Conservation (phyloP, 2,329 filamentous ascomycete species). For the Botrytis elliptica region DNA sequence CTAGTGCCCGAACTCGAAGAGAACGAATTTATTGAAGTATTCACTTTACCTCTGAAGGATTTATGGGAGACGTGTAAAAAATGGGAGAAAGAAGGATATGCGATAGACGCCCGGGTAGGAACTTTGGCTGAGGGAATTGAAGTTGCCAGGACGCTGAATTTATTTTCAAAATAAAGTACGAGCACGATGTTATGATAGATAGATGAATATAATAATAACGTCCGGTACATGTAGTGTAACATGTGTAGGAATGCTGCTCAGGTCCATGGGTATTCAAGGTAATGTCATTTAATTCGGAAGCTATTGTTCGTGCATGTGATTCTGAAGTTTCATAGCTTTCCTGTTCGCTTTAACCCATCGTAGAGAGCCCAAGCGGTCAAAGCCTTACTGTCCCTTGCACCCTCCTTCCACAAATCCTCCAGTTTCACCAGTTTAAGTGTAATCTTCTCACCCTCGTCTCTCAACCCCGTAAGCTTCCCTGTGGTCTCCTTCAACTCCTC, state of each 20-base stretch:
- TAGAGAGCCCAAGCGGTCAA: slow-evolving; percentile 58
- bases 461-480: slow-evolving; percentile 56
- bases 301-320: not conserved
- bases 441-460: slow-evolving; percentile 60
- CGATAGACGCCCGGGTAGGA: slow-evolving; percentile 43
- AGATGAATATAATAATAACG: not conserved
- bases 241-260: not conserved
- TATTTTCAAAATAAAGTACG: slow-evolving; percentile 25
- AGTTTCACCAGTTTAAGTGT: slow-evolving; percentile 58
- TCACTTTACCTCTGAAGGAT: slow-evolving; percentile 47
- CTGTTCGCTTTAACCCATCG: slow-evolving; percentile 50
- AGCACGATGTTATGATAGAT: not conserved
- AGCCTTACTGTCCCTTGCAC: slow-evolving; percentile 58
- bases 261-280: not conserved
- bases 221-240: not conserved
- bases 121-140: slow-evolving; percentile 43
- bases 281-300: not conserved
- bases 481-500: slow-evolving; percentile 53
- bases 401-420: slow-evolving; percentile 57
- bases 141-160: slow-evolving; percentile 41
- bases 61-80: slow-evolving; percentile 47
- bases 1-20: slow-evolving; percentile 49
- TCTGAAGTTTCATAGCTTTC: slow-evolving; percentile 26
- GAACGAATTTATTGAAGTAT: slow-evolving; percentile 54
- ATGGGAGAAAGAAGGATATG: slow-evolving; percentile 44